phyloP scores from a whole-genome alignment of 805 yeast genomes.

The Starmerella apis region DNA sequence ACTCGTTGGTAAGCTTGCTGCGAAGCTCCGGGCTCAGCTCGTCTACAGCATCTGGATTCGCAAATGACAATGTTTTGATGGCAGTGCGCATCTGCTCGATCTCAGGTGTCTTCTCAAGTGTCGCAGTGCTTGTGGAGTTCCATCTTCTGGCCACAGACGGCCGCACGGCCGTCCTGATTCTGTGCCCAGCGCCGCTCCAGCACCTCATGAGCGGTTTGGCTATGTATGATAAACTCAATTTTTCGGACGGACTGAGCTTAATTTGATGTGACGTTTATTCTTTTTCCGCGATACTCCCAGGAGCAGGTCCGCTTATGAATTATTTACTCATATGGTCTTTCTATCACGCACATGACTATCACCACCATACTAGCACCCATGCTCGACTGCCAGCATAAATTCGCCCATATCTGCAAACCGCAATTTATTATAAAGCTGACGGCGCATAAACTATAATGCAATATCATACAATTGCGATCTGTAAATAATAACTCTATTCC shows the following conservation, averaged over 20 bases:
- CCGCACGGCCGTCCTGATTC: neutral
- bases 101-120: neutral
- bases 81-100: slow-evolving; percentile 18
- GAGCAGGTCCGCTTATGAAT: neutral
- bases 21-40: slow-evolving; percentile 30
- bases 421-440: neutral
- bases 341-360: neutral
- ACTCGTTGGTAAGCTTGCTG: slow-evolving; percentile 27
- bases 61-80: slow-evolving; percentile 19
- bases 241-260: neutral
- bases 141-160: neutral
- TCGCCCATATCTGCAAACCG: neutral
- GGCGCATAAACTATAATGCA: slow-evolving; percentile 1
- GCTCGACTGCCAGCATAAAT: neutral
- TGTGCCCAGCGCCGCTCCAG: slow-evolving; percentile 2
- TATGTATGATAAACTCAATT: neutral
- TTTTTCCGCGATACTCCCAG: too few relatives aligned
- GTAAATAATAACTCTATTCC: neutral
- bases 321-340: neutral
- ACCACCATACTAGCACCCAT: too few relatives aligned
- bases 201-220: slow-evolving; percentile 7
- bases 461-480: neutral
- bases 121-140: neutral
- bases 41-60: slow-evolving; percentile 15
- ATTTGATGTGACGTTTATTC: neutral